These are phyloP conservation scores for Cladosporium sp. DNA, from an alignment of 2,329 filamentous ascomycete genomes.

Conservation along the genomic window DNA sequence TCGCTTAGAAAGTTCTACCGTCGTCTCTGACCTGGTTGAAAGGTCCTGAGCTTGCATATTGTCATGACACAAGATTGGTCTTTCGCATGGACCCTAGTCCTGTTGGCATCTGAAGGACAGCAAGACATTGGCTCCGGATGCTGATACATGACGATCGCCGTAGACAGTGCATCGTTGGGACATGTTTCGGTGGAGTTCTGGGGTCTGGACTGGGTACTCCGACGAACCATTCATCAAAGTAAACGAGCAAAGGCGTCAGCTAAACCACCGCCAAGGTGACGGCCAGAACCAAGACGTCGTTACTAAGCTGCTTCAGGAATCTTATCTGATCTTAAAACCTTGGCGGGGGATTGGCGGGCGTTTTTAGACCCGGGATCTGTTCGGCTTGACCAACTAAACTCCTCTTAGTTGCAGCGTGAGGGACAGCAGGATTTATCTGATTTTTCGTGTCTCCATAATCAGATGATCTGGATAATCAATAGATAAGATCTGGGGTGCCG, in stretches of 20 bases:
- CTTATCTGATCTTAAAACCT: neutral
- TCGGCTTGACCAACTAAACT: neutral
- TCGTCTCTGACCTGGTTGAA: no score
- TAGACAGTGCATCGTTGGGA: no score
- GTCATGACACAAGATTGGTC: no score
- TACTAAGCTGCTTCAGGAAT: neutral
- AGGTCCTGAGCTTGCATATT: no score
- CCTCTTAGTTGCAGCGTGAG: neutral
- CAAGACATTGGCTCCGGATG: no score
- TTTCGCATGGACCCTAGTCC: no score
- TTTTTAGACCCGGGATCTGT: neutral
- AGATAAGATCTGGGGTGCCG: neutral
- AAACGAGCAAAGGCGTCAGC: neutral
- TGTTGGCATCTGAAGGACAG: no score
- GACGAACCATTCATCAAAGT: neutral
- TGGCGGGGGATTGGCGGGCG: neutral
- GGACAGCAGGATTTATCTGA: neutral
- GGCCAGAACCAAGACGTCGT: neutral
- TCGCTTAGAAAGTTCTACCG: no score
- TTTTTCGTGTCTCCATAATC: neutral
- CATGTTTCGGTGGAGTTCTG: no score
- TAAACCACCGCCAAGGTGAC: neutral
- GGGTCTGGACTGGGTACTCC: no score
- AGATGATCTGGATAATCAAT: neutral
- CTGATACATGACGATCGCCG: no score